Evolutionary conservation across 352 stramenopile genomes (phyloP).

Genomic region (Globisporangium nodosum): DNA sequence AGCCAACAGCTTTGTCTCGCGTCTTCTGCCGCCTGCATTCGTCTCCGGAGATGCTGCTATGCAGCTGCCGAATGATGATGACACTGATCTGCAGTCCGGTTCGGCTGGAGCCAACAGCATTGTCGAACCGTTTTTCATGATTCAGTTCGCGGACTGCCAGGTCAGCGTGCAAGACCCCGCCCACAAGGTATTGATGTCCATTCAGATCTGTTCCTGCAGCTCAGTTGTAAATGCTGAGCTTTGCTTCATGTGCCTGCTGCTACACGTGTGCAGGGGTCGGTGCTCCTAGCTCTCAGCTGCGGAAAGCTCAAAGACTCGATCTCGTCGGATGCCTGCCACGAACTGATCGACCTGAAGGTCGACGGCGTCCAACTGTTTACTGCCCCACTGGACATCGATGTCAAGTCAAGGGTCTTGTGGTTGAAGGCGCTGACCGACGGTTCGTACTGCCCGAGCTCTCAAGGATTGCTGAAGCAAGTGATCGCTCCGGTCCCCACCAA

Average conservation of each 20-base stretch:
- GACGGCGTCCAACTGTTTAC: constrained; percentile 64
- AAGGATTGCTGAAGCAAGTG: constrained; percentile 56
- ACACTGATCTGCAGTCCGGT: neutral
- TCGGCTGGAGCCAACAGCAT: constrained; percentile 11
- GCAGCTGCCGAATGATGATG: neutral
- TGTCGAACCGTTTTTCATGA: constrained; percentile 55
- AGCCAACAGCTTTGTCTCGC: constrained; percentile 9
- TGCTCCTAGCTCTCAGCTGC: constrained; percentile 59
- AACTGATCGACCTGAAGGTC: constrained; percentile 54
- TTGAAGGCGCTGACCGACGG: constrained; percentile 48
- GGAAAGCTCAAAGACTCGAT: constrained; percentile 51
- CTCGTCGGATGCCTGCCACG: constrained; percentile 39
- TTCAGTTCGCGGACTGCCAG: constrained; percentile 78
- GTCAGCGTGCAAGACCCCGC: constrained; percentile 62
- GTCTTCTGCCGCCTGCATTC: neutral
- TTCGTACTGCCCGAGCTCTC: constrained; percentile 55
- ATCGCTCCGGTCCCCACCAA: constrained; percentile 56
- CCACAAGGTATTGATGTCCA: constrained; percentile 34
- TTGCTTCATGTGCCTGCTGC: neutral
- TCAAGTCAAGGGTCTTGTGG: constrained; percentile 63
- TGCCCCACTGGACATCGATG: constrained; percentile 62
- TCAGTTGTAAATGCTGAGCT: neutral
- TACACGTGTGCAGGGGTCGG: constrained; percentile 27
- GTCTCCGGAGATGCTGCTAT: neutral
- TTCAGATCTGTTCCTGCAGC: neutral